Conservation (phyloP, 2,329 filamentous ascomycete species). For the Colletotrichum noveboracense region DNA sequence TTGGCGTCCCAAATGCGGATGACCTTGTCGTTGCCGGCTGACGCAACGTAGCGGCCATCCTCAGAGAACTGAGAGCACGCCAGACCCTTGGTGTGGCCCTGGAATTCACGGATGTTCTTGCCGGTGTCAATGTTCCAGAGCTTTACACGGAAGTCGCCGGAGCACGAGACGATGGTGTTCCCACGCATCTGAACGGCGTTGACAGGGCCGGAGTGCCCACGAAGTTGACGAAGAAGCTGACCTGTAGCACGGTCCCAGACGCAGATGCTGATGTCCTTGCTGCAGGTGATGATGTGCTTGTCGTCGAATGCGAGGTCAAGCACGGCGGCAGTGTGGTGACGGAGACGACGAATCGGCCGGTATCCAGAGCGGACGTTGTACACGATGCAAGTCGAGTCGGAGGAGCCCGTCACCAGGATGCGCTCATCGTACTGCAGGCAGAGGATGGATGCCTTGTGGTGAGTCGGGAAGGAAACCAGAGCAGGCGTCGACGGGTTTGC, state of each 20-base stretch:
- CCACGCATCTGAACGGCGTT: slow-evolving; percentile 96
- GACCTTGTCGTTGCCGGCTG: slow-evolving; percentile 92
- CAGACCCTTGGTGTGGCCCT: slow-evolving; percentile 88
- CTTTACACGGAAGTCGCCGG: slow-evolving; percentile 90
- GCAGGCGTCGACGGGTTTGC: slow-evolving; percentile 55
- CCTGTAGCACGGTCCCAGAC: slow-evolving; percentile 91
- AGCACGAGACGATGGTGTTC: slow-evolving; percentile 91
- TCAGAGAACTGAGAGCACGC: slow-evolving; percentile 97
- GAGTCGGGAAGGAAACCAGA: slow-evolving; percentile 63
- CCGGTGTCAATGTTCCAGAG: slow-evolving; percentile 94
- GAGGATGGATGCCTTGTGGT: slow-evolving; percentile 91
- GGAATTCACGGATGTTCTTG: slow-evolving; percentile 87
- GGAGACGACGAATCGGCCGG: slow-evolving; percentile 78
- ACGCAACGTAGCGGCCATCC: slow-evolving; percentile 91
- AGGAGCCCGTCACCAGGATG: slow-evolving; percentile 94
- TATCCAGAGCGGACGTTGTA: slow-evolving; percentile 85
- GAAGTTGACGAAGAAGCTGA: slow-evolving; percentile 75
- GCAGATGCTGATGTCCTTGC: slow-evolving; percentile 92
- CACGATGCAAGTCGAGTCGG: slow-evolving; percentile 88
- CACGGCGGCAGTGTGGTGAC: slow-evolving; percentile 84
- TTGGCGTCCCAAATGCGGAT: slow-evolving; percentile 97
- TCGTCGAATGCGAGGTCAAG: slow-evolving; percentile 93
- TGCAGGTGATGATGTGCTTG: slow-evolving; percentile 93
- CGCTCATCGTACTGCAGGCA: slow-evolving; percentile 94
- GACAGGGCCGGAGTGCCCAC: slow-evolving; percentile 88